A percentile compares a stretch with the other conserved stretches of the same genome.
Conservation (phyloP, 495 filamentous ascomycete genomes). For the Trichoderma virens region DNA sequence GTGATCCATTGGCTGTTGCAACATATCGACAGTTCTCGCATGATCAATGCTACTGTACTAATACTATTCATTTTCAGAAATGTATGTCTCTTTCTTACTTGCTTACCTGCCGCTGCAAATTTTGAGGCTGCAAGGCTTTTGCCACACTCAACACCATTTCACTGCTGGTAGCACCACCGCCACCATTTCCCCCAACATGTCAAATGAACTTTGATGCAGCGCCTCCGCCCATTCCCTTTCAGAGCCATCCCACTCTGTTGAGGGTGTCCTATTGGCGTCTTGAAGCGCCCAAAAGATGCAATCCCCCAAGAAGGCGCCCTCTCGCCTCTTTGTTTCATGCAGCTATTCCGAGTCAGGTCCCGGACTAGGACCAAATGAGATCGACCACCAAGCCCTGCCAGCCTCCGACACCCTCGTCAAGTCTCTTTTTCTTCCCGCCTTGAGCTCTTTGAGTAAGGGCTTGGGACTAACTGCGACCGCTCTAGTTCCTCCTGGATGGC, state of each 20-base stretch:
- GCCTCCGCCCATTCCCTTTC: background rate
- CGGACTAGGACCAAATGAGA: conserved; percentile 1
- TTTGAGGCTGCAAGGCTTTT: background rate
- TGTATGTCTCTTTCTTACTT: background rate
- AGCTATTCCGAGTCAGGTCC: background rate
- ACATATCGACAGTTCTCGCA: background rate
- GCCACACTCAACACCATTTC: background rate
- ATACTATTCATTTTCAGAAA: background rate
- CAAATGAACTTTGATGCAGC: background rate
- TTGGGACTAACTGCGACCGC: background rate
- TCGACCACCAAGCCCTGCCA: background rate
- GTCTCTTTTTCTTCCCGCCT: background rate
- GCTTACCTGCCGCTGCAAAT: no score
- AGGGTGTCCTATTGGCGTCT: background rate
- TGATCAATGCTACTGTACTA: background rate
- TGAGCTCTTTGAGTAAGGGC: background rate
- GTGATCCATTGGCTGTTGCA: background rate
- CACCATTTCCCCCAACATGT: background rate
- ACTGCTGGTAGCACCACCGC: background rate
- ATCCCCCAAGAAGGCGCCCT: background rate
- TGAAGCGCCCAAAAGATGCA: background rate
- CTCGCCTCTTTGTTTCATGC: background rate
- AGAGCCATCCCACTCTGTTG: background rate
- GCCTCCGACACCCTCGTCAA: background rate
- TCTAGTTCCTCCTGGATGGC: background rate